Percentiles rank a stretch among this genome's conserved stretches.
phyloP scores from a whole-genome alignment of 179 eudicot species.

The Spinacia oleracea region DNA sequence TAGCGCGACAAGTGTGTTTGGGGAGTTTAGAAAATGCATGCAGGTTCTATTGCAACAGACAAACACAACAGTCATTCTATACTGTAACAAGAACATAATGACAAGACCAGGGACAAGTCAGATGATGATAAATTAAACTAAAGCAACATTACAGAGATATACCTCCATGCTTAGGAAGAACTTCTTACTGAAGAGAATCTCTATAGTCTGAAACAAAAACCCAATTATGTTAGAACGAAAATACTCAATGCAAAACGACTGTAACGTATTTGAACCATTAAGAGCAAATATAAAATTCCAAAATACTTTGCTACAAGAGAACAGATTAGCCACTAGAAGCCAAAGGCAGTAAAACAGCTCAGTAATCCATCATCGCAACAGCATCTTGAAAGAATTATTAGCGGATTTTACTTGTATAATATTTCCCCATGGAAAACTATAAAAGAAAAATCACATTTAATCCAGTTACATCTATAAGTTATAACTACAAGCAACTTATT shows the following conservation, averaged over 20 bases:
- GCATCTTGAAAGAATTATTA: background rate
- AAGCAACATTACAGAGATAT: conserved; percentile 26
- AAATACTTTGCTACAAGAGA: background rate
- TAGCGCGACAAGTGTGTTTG: background rate
- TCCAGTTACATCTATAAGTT: background rate
- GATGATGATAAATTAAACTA: background rate
- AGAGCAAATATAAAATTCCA: background rate
- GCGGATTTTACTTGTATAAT: too few species aligned
- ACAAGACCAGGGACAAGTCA: conserved; percentile 4
- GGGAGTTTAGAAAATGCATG: too few species aligned
- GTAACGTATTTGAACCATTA: conserved; percentile 8
- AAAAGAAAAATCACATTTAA: background rate
- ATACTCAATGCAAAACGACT: background rate
- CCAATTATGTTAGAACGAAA: conserved; percentile 16
- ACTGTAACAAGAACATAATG: background rate
- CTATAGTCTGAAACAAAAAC: conserved; percentile 79
- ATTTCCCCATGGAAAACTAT: background rate
- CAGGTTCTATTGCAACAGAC: background rate
- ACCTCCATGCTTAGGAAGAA: conserved; percentile 90
- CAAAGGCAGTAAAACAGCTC: conserved; percentile 3
- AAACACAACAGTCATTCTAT: background rate
- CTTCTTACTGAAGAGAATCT: conserved; percentile 84
- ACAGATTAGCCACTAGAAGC: conserved; percentile 1
- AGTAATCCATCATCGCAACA: background rate
- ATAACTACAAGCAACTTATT: background rate